Evolutionary conservation across 208 protist genomes (phyloP), one percentile per base, ranked within the genome.

Genomic region (Leishmania turanica): DNA sequence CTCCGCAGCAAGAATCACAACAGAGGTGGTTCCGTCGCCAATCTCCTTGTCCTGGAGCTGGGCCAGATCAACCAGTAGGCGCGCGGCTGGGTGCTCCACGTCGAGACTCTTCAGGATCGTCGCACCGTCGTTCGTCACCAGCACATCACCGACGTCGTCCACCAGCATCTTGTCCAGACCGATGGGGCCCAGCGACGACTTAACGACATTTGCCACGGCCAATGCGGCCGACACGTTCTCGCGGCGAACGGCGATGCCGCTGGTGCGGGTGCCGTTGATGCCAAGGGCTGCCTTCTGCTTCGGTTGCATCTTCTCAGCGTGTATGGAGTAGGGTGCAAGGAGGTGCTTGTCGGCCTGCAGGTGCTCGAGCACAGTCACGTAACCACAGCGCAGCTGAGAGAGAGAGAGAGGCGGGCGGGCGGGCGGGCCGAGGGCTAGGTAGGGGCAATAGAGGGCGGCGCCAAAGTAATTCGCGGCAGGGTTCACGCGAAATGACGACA

Each of bases 91-190:
- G 90, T 99, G 98, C 81, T 99, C 96, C 13, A 99, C 95, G 71
- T 99, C 97, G 70, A 99, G 86, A 66, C 88, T 88, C 85, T 98
- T 98, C 24, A 98, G 87, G 68, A 99, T 98, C 17, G 96, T 99
- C n/a, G 99, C 99, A 74, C 99, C 99, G 88, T 99, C 99, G 92
- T 99, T 99, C 53, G 99, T 99, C 74, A 99, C 98, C 13, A 96
- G 98, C 27, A 99, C 98, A 88, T 99, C 99, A 77, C 99, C 99
- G 83, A 99, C 93, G 76, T 99, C 98, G 85, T 99, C 99, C 5
- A 99, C 99, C 13, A 99, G 89, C 99, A 99, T 99, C 92, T 99
- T 99, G 89, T 99, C 99, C 19, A 99, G 95, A 4, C 99, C 99
- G 68, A 99, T 96, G 49, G 99, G 99, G 70, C 99, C 99, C 31